Conservation (phyloP, 805 yeast species). For the Saturnispora zaruensis region DNA sequence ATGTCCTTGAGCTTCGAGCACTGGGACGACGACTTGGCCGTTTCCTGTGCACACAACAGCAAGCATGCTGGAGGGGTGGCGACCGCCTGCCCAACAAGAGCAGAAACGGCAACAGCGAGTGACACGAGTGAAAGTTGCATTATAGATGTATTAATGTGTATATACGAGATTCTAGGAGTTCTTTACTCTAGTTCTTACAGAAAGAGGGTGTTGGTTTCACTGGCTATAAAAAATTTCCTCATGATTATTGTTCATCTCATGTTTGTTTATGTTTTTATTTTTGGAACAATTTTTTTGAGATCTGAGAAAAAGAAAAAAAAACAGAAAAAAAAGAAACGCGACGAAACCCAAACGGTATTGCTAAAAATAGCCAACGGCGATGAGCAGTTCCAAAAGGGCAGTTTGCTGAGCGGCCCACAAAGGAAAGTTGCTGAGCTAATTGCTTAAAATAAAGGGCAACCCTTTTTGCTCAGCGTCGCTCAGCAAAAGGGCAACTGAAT, state of each 20-base stretch:
- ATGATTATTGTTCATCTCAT: neutral
- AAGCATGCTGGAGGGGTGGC: conserved; percentile 87
- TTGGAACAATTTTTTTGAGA: neutral
- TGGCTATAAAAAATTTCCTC: neutral
- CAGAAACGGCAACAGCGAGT: conserved; percentile 30
- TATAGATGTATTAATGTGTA: too few species aligned
- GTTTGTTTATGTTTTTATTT: neutral
- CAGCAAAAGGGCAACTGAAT: too few species aligned
- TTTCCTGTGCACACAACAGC: conserved; percentile 78
- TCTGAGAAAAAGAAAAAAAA: neutral
- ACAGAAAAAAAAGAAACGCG: neutral
- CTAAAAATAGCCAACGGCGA: neutral
- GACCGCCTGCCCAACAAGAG: conserved; percentile 34
- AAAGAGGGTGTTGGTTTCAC: neutral
- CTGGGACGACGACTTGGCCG: conserved; percentile 40
- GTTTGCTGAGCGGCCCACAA: too few species aligned
- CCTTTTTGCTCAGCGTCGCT: neutral
- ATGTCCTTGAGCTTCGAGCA: conserved; percentile 58
- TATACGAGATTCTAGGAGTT: neutral
- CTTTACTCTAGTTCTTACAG: neutral
- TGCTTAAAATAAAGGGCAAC: neutral
- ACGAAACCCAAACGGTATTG: neutral
- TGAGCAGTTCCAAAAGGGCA: neutral
- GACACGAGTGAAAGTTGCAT: conserved; percentile 14
- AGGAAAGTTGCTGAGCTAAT: too few species aligned